These are phyloP conservation scores for Pisolithus albus DNA, from an alignment of 768 basidiomycete species.

Conservation along the genomic window DNA sequence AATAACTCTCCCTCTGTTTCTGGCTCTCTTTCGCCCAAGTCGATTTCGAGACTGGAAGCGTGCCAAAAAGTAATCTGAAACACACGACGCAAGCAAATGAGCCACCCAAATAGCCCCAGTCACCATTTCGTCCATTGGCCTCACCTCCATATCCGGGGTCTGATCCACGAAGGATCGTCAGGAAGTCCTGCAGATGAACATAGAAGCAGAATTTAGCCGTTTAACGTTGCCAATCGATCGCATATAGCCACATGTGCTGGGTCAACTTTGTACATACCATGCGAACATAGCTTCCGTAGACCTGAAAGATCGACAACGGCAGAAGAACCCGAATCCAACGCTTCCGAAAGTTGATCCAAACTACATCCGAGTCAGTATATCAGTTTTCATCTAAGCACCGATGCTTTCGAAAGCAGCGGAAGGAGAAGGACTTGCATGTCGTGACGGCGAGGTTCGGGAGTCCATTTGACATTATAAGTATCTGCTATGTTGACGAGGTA, in stretches of 20 bases:
- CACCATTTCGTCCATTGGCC: not conserved
- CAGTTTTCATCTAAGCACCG: not conserved
- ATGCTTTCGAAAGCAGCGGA: not conserved
- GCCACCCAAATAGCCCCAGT: not conserved
- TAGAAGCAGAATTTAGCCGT: not conserved
- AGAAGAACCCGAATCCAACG: constrained; percentile 44
- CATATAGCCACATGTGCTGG: not conserved
- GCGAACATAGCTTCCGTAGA: constrained; percentile 51
- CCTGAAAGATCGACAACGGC: constrained; percentile 49
- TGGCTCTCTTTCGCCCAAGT: constrained; percentile 51
- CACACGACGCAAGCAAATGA: not conserved
- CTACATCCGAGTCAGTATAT: constrained; percentile 3
- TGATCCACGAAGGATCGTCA: constrained; percentile 66
- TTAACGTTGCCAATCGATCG: no score
- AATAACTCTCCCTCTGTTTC: constrained; percentile 65
- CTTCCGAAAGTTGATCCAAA: constrained; percentile 56
- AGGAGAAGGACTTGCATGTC: constrained; percentile 45
- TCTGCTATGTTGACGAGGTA: constrained; percentile 50
- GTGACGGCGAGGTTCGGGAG: constrained; percentile 51
- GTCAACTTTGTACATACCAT: constrained; percentile 40
- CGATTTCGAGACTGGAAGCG: constrained; percentile 49
- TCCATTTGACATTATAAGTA: constrained; percentile 51
- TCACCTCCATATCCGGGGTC: constrained; percentile 71
- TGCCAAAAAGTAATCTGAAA: constrained; percentile 54
- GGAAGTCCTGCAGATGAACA: constrained; percentile 48